Evolutionary conservation across 2,329 filamentous ascomycete genomes (phyloP), one percentile per base, ranked within the genome.

Genomic region (Penicillium sp.): DNA sequence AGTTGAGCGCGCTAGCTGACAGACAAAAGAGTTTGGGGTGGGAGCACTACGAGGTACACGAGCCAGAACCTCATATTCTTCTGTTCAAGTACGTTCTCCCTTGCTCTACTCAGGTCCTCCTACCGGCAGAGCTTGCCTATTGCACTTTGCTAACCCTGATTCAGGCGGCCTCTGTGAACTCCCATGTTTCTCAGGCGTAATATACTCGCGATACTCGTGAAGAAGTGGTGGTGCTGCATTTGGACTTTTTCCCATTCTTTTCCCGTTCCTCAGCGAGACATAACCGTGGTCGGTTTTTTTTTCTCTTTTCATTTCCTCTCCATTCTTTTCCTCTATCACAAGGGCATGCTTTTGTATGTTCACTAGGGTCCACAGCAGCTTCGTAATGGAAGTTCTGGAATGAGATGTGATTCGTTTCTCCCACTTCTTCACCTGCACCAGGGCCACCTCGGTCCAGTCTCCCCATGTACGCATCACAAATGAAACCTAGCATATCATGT

Each of bases 1-100:
- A 11, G 11, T 52, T 14, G 13, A 19, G 40, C n/a, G 35, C 10
- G 30, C 38, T 37, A 26, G 43, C 58, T 63, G 65, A 42, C 30
- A 38, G 6, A 51, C 22, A 26, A 53, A 75, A 98, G 93, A 98
- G 94, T 82, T 83, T 99, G 72, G 95, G 95, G 60, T 99, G 95
- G 95, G 94, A 98, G 78, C 95, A 99, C 79, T 99, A 99, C 76
- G 95, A 99, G 79, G 95, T 99, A 57, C 95, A 99, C 78, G 95
- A 98, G 79, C 95, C 95, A 46, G 95, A 99, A 81, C 95, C 95
- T 67, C 95, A 99, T 78, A 99, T 99, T 73, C 85, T 99, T 58
- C 86, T 99, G 35, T 99, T 99, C 86, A 99, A 99, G 94, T 97
- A 82, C 78, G 91, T 33, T 83, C 42, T 43, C 40, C 56, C 60